Conservation (phyloP, 495 filamentous ascomycete genomes). For the Trichoderma orchidacearum region DNA sequence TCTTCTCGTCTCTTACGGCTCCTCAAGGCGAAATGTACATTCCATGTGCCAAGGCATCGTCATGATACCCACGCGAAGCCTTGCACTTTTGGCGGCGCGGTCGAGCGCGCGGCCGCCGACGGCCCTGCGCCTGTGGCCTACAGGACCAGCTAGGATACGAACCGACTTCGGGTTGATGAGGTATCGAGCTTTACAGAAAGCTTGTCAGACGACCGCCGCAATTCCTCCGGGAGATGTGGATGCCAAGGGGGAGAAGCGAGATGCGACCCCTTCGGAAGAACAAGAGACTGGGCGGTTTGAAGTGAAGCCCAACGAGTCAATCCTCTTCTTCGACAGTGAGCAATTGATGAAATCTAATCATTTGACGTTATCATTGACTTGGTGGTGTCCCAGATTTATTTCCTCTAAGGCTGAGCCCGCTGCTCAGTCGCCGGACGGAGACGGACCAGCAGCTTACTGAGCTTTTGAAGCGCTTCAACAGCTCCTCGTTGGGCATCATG, state of each 20-base stretch:
- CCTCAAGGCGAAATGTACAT: not conserved
- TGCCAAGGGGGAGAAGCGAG: not conserved
- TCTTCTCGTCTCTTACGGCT: not conserved
- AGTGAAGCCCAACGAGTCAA: slow-evolving; percentile 53
- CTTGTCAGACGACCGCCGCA: slow-evolving; percentile 32
- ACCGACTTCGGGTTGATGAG: not conserved
- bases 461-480: slow-evolving; percentile 50
- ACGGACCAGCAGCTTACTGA: slow-evolving; percentile 40
- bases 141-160: slow-evolving; percentile 9
- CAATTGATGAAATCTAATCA: not conserved
- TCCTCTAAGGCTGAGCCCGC: slow-evolving; percentile 59
- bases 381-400: slow-evolving; percentile 54
- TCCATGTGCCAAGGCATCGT: not conserved
- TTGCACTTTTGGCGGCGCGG: not conserved
- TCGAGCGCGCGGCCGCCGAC: not conserved
- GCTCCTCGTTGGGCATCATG: slow-evolving; percentile 37
- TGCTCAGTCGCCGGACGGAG: slow-evolving; percentile 45
- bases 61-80: not conserved
- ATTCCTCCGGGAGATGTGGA: slow-evolving; percentile 8
- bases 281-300: slow-evolving; percentile 64
- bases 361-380: not conserved
- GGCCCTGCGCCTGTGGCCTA: not conserved
- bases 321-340: slow-evolving; percentile 85
- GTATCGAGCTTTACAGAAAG: slow-evolving; percentile 3
- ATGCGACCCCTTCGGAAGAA: not conserved